Conservation (phyloP, 139 green algal species). For the Micractinium conductrix region DNA sequence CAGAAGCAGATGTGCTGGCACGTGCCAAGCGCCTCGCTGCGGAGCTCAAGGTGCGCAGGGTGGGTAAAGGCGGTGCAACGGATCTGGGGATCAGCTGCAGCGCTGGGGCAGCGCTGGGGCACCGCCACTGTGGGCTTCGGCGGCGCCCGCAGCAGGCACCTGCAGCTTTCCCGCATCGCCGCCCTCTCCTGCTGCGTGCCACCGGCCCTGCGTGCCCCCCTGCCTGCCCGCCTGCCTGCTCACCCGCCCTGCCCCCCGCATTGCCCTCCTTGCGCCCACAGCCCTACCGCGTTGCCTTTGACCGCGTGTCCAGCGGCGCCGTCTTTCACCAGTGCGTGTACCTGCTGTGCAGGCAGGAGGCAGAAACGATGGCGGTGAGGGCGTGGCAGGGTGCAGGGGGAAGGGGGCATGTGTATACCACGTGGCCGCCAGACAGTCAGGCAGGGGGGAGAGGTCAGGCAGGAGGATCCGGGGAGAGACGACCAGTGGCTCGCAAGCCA, state of each 20-base stretch:
- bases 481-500: not conserved
- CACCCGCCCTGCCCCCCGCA: not conserved
- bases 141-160: too few species aligned
- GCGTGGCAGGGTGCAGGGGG: not conserved
- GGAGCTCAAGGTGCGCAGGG: slow-evolving; percentile 21
- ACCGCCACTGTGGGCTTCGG: too few species aligned
- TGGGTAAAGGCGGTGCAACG: too few species aligned
- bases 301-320: slow-evolving; percentile 24
- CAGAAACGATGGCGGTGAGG: slow-evolving; percentile 20
- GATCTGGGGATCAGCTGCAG: too few species aligned
- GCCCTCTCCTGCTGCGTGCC: too few species aligned
- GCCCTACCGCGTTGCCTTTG: slow-evolving; percentile 38
- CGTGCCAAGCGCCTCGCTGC: slow-evolving; percentile 20
- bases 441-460: too few species aligned
- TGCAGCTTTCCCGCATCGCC: too few species aligned
- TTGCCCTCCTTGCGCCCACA: not conserved
- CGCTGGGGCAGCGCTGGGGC: too few species aligned
- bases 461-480: too few species aligned
- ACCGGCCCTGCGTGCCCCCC: not conserved
- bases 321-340: slow-evolving; percentile 59
- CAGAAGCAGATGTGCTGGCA: slow-evolving; percentile 28
- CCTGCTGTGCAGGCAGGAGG: slow-evolving; percentile 24
- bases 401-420: not conserved
- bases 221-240: not conserved
- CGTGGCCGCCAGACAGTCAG: too few species aligned